phyloP scores from a whole-genome alignment of 768 basidiomycete genomes.

The Lentinula sp. region DNA sequence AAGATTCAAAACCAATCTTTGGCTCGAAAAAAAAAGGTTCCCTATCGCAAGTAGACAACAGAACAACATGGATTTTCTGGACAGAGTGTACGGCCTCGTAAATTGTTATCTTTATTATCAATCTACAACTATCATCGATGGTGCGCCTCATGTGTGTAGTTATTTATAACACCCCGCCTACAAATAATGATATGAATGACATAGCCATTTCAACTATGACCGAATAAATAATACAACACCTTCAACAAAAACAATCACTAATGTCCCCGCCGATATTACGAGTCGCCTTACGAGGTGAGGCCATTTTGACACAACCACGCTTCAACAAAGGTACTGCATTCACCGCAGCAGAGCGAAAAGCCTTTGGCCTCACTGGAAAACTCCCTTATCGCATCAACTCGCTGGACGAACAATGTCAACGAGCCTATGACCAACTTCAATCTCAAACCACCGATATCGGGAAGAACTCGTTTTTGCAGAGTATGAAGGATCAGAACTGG shows the following conservation, averaged over 20 bases:
- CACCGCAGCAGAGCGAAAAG: slow-evolving; percentile 56
- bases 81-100: too few species aligned
- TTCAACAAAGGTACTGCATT: slow-evolving; percentile 84
- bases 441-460: slow-evolving; percentile 30
- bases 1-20: too few species aligned
- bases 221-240: too few species aligned
- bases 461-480: slow-evolving; percentile 76
- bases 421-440: slow-evolving; percentile 50
- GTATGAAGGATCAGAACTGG: slow-evolving; percentile 75
- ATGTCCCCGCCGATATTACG: slow-evolving; percentile 14
- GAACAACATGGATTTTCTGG: too few species aligned
- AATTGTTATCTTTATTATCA: too few species aligned
- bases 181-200: too few species aligned
- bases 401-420: slow-evolving; percentile 68
- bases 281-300: slow-evolving; percentile 55
- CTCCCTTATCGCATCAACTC: slow-evolving; percentile 49
- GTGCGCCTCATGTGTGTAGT: too few species aligned
- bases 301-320: slow-evolving; percentile 56
- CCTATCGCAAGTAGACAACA: too few species aligned
- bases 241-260: background rate
- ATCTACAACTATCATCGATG: too few species aligned
- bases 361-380: slow-evolving; percentile 55
- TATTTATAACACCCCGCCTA: too few species aligned
- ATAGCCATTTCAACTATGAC: too few species aligned
- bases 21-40: too few species aligned